A percentile compares a stretch with the other conserved stretches of the same genome.
phyloP scores from a whole-genome alignment of 345 rosid genomes.

The Passiflora organensis region DNA sequence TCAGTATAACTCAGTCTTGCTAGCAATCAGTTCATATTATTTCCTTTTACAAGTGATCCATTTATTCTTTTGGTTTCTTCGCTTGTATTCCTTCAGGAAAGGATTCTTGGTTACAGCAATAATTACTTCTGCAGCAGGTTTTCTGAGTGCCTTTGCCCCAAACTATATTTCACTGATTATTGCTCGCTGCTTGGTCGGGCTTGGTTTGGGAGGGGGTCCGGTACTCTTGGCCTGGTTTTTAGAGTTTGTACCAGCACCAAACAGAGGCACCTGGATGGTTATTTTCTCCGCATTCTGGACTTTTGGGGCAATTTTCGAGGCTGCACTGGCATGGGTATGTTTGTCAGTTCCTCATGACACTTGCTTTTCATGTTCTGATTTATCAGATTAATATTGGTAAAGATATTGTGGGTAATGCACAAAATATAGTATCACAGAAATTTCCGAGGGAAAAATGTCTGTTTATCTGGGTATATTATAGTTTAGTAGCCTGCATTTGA shows the following conservation, averaged over 20 bases:
- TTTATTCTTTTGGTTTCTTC: constrained; percentile 1
- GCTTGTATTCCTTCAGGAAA: constrained; percentile 42
- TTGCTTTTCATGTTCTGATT: constrained; percentile 4
- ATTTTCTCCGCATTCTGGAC: constrained; percentile 85
- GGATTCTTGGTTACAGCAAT: constrained; percentile 80
- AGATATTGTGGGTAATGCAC: too few relatives aligned
- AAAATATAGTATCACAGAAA: too few relatives aligned
- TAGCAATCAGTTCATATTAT: too few relatives aligned
- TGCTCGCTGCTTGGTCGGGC: constrained; percentile 75
- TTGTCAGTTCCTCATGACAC: constrained; percentile 4
- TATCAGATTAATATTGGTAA: background rate
- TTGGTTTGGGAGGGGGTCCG: constrained; percentile 93
- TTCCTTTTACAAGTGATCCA: too few relatives aligned
- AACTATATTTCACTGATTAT: constrained; percentile 50
- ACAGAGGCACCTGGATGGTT: constrained; percentile 91
- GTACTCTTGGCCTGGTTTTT: constrained; percentile 85
- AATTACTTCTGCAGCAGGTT: constrained; percentile 71
- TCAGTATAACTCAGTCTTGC: too few relatives aligned
- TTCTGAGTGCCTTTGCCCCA: constrained; percentile 71
- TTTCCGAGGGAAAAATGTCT: too few relatives aligned
- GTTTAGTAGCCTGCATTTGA: too few relatives aligned
- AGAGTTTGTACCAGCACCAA: constrained; percentile 89
- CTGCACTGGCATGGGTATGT: constrained; percentile 82
- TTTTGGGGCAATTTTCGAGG: constrained; percentile 73
- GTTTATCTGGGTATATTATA: too few relatives aligned